Conservation (phyloP, 441 rosid species). For the Gossypium aridum region DNA sequence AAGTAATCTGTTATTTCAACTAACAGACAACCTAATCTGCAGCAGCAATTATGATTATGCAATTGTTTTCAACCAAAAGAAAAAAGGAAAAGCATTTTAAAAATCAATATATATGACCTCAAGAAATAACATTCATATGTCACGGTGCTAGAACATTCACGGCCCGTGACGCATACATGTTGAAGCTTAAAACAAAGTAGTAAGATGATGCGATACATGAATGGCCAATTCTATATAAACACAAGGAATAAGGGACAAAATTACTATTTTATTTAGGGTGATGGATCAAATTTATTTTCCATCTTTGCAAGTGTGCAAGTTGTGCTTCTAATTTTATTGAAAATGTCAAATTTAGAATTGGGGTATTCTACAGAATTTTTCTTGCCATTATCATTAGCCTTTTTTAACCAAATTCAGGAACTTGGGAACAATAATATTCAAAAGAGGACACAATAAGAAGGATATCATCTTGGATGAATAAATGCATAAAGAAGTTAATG, state of each 20-base stretch:
- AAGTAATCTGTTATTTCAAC: background rate
- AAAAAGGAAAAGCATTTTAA: background rate
- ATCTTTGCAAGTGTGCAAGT: background rate
- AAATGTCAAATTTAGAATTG: background rate
- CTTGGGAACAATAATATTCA: background rate
- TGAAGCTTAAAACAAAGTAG: background rate
- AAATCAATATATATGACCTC: background rate
- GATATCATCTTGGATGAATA: conserved; percentile 5
- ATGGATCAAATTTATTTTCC: background rate
- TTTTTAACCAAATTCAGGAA: background rate
- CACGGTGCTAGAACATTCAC: background rate
- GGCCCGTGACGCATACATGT: background rate
- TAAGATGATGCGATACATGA: background rate
- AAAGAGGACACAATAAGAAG: background rate
- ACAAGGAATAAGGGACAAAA: background rate
- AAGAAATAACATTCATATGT: background rate
- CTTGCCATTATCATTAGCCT: background rate
- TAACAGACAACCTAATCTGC: background rate
- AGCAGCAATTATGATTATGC: background rate
- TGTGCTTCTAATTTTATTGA: background rate
- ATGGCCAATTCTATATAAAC: background rate
- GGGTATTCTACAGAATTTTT: background rate
- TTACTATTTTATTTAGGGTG: background rate
- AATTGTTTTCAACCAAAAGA: background rate
- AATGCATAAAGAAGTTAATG: conserved; percentile 8